Evolutionary conservation across 768 basidiomycete genomes (phyloP), one percentile per base, ranked within the genome.

Genomic region (Suillus decipiens): DNA sequence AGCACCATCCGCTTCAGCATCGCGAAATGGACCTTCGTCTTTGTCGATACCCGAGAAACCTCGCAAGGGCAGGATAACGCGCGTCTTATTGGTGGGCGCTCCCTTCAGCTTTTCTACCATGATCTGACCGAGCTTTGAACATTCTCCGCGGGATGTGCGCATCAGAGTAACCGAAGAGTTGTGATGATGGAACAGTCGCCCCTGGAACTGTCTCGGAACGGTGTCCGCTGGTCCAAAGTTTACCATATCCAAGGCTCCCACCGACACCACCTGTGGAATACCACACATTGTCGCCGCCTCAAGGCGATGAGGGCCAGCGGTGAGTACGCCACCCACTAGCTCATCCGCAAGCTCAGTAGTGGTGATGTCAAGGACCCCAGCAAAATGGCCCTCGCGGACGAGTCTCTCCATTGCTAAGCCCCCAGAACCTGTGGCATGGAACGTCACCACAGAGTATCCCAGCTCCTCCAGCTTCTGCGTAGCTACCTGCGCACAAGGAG

Each of bases 291-390:
- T 61, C 14, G 71, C 71, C 11, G 74, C 72, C 48, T 70, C 67
- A 37, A 75, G 75, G 51, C 70, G 70, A 24, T 63, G 36, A 7
- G 75, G 63, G 6, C 72, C 74, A 2, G 74, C 73, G 19, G 59
- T 64, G 14, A 76, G 67, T 0, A 72, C 68, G 19, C 70, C 74
- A 5, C 75, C 74, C 45, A 75, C 67, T 33, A 73, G 67, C 58
- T 77, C 70, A 43, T 75, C 72, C 15, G 68, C 75, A 15, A 75
- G 71, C 63, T 75, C 73, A 14, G 74, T 77, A 15, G 72, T 76
- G n/a, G 71, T 76, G 15, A 74, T 59, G 55, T 75, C 72, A 31
- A 75, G 50, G 11, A 75, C 74, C 0, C 72, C 74, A 6, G 45
- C 62, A 28, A 76, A 68, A 17, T 68, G 61, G 2, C 68, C 63